These are phyloP conservation scores for Phialophora expanda DNA, from an alignment of 2,329 filamentous ascomycete species.

Conservation along the genomic window DNA sequence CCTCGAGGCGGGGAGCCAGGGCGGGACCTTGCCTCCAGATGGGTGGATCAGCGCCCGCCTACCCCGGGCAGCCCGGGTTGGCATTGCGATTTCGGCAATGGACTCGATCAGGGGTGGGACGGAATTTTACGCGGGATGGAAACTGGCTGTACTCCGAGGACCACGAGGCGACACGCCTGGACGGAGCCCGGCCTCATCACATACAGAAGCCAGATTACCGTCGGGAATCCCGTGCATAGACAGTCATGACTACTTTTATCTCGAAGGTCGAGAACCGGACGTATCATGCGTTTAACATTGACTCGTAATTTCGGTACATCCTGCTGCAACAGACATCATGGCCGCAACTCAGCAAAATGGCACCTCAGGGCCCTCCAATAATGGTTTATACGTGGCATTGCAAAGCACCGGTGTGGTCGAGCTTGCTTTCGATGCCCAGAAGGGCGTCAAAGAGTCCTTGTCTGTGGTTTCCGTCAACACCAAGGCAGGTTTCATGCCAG, in stretches of 20 bases:
- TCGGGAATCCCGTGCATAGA: background rate
- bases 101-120: background rate
- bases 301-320: background rate
- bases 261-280: background rate
- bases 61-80: background rate
- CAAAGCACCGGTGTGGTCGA: constrained; percentile 27
- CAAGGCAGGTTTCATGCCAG: constrained; percentile 22
- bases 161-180: background rate
- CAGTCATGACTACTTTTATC: background rate
- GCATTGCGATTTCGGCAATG: background rate
- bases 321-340: background rate
- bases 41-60: too few species aligned
- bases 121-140: background rate
- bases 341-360: background rate
- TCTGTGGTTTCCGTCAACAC: constrained; percentile 17
- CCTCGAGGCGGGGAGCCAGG: background rate
- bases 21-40: background rate
- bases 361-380: background rate
- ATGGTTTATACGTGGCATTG: constrained; percentile 23
- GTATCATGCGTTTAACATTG: background rate
- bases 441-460: constrained; percentile 17
- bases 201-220: background rate
- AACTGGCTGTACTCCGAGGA: background rate
- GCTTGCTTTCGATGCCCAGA: constrained; percentile 21
- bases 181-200: background rate